A percentile compares a stretch with the other conserved stretches of the same genome.
These are phyloP conservation scores for Podospora tetraspora DNA, from an alignment of 495 filamentous ascomycete genomes.

Conservation along the genomic window DNA sequence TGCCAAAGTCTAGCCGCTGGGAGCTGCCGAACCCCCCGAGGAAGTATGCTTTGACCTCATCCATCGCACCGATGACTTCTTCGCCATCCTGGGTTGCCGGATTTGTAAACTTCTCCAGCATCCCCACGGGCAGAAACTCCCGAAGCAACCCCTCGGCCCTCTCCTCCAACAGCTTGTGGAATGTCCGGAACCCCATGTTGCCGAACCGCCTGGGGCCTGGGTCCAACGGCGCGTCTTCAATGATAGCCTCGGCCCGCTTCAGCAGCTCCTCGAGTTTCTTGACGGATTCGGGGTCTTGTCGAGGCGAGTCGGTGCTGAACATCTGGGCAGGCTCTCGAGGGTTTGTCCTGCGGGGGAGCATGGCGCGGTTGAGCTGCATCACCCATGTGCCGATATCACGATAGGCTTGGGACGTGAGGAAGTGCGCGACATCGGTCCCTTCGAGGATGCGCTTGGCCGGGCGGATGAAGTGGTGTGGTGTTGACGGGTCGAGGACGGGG, in stretches of 20 bases:
- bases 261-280: constrained; percentile 58
- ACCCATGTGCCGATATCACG: constrained; percentile 79
- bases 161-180: constrained; percentile 64
- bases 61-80: constrained; percentile 15
- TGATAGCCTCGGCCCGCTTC: constrained; percentile 54
- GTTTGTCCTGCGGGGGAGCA: constrained; percentile 60
- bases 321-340: constrained; percentile 30
- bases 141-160: constrained; percentile 54
- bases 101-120: constrained; percentile 2
- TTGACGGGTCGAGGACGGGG: constrained; percentile 29
- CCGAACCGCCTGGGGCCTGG: constrained; percentile 83
- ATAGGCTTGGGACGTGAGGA: constrained; percentile 75
- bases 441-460: constrained; percentile 77
- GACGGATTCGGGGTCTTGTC: constrained; percentile 46
- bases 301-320: constrained; percentile 37
- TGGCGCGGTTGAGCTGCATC: constrained; percentile 79
- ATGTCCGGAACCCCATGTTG: constrained; percentile 81
- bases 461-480: constrained; percentile 43
- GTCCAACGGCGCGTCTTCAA: constrained; percentile 77
- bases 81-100: constrained; percentile 5
- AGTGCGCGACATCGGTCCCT: constrained; percentile 67
- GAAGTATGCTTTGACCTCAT: constrained; percentile 75
- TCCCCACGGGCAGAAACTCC: constrained; percentile 49
- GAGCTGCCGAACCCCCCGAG: constrained; percentile 82
- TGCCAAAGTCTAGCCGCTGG: constrained; percentile 89